Conservation (phyloP, 495 filamentous ascomycete genomes). For the Talaromyces nanjingensis region DNA sequence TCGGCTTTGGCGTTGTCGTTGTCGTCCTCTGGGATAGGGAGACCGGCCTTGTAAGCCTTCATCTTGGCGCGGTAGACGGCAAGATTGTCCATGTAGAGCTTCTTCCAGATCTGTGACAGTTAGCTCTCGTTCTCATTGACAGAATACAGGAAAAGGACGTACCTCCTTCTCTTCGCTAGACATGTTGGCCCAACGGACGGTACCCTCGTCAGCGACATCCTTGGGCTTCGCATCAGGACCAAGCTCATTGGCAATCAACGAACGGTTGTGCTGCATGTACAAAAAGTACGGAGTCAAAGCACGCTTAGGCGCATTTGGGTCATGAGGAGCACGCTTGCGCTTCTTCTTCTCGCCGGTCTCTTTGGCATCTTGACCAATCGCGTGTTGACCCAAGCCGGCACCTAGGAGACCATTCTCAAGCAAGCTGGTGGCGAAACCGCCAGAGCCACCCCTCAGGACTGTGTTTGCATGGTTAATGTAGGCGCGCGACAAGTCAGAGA, state of each 20-base stretch:
- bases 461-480: slow-evolving; percentile 79
- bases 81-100: slow-evolving; percentile 68
- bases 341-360: slow-evolving; percentile 69
- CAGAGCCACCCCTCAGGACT: slow-evolving; percentile 54
- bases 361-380: slow-evolving; percentile 30
- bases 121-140: too few relatives aligned
- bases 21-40: slow-evolving; percentile 38
- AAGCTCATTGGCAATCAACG: slow-evolving; percentile 68
- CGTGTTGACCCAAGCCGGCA: slow-evolving; percentile 27
- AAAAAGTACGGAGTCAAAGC: slow-evolving; percentile 92
- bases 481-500: slow-evolving; percentile 66
- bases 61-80: slow-evolving; percentile 65
- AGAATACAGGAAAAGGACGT: too few relatives aligned
- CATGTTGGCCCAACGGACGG: slow-evolving; percentile 75
- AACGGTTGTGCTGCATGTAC: slow-evolving; percentile 78
- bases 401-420: slow-evolving; percentile 35
- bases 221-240: slow-evolving; percentile 62
- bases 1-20: slow-evolving; percentile 48
- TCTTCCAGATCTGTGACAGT: slow-evolving; percentile 56
- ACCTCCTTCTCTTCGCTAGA: slow-evolving; percentile 60
- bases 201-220: slow-evolving; percentile 76
- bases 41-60: slow-evolving; percentile 60
- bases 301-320: slow-evolving; percentile 91
- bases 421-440: slow-evolving; percentile 36
- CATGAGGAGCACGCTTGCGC: slow-evolving; percentile 72